Conservation (phyloP, 768 basidiomycete species). For the Rhizopogon vinicolor region DNA sequence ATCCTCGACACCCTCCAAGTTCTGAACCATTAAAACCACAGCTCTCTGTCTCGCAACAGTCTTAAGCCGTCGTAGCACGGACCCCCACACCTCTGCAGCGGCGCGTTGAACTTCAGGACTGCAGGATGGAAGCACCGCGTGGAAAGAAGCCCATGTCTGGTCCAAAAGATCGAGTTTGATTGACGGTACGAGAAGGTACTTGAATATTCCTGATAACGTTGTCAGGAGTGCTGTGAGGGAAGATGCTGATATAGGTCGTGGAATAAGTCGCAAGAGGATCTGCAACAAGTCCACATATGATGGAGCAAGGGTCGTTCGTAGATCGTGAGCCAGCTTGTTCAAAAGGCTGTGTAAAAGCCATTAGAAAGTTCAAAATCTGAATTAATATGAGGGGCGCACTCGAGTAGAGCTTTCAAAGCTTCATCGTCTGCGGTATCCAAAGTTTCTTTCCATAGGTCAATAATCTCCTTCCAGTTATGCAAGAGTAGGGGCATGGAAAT, state of each 20-base stretch:
- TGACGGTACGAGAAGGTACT: constrained; percentile 65
- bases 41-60: constrained; percentile 50
- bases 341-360: constrained; percentile 47
- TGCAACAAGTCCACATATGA: constrained; percentile 52
- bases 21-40: constrained; percentile 48
- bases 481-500: constrained; percentile 77
- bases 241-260: constrained; percentile 52
- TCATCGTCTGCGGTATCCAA: constrained; percentile 64
- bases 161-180: constrained; percentile 48
- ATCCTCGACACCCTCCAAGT: constrained; percentile 50
- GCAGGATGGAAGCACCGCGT: constrained; percentile 50
- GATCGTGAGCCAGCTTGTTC: constrained; percentile 74
- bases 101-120: constrained; percentile 70
- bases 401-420: constrained; percentile 66
- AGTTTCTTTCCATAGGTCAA: constrained; percentile 58
- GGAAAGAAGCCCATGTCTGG: constrained; percentile 56
- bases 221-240: constrained; percentile 61
- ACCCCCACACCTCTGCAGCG: constrained; percentile 86
- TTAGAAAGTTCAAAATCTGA: constrained; percentile 6
- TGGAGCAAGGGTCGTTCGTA: constrained; percentile 71
- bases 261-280: constrained; percentile 52
- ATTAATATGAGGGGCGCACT: constrained; percentile 42
- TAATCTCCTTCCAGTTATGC: constrained; percentile 71
- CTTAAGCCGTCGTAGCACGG: constrained; percentile 69
- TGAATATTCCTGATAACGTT: constrained; percentile 67